phyloP scores from a whole-genome alignment of 192 early-diverging fungal genomes.

The Allomyces macrogynus region DNA sequence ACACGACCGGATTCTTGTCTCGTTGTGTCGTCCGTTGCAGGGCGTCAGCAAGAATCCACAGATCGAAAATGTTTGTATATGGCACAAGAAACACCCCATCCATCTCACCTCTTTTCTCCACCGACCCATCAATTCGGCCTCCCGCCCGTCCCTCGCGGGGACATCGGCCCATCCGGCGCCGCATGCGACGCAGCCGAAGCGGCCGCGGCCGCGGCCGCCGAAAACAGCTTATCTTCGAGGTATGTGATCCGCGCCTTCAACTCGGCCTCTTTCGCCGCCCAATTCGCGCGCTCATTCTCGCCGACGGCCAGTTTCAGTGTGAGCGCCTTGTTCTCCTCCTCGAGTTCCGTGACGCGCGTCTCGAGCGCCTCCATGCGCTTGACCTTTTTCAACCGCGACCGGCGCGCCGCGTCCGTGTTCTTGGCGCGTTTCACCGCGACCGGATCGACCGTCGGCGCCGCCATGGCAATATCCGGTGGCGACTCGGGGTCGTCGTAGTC shows the following conservation, averaged over 20 bases:
- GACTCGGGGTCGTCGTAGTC: no score
- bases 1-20: no score
- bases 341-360: conserved; percentile 52
- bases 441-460: not conserved
- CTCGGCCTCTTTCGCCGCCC: not conserved
- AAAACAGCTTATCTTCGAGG: not conserved
- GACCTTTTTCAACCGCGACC: conserved; percentile 71
- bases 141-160: no score
- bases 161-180: no score
- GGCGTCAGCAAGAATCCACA: no score
- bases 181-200: not conserved
- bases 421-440: conserved; percentile 36
- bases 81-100: no score
- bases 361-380: conserved; percentile 67
- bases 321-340: conserved; percentile 47
- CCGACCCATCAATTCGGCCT: no score
- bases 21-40: no score
- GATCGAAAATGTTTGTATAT: no score
- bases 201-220: not conserved
- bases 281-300: not conserved
- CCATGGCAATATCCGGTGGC: no score
- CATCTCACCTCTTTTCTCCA: no score
- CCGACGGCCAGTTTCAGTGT: not conserved
- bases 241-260: not conserved
- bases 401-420: conserved; percentile 89